Base-by-base conservation (phyloP, 345 rosid species). In the Pelargonium nanum region DNA sequence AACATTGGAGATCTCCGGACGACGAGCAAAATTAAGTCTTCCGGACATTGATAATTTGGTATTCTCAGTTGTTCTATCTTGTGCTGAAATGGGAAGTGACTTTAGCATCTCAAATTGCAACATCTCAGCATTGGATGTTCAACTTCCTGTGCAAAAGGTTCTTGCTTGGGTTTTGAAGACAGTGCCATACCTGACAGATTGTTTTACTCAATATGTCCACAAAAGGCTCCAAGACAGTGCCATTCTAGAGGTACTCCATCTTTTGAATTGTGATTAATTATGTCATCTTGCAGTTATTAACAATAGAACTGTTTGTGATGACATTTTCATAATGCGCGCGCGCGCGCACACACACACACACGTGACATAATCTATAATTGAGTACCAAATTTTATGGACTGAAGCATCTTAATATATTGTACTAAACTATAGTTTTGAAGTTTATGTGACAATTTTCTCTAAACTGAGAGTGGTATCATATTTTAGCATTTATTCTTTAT, bases 11-110 rank as follows among this genome's bases (percentile, higher is more conserved):
- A 19, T 64, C 32, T 58, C 67, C 0, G 59, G 66, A 66, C 64
- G 59, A 24, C 74, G 57, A 45, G 69, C 17, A 16, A 60, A 53
- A 48, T 55, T 87, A 23, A 72, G 67, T 58, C 76, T 84, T 59
- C 96, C 97, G 1, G 91, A 93, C 69, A 65, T 87, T 6, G 74
- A 68, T 65, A 83, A 80, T 70, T 57, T 89, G 72, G 67, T 85
- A 12, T 63, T 81, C 44, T 85, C 96, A 6, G 91, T 94, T 1
- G 76, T 82, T 59, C 75, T 78, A 34, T 72, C 84, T 0, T 93
- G 96, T 26, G 66, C 67, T 67, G 89, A 80, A 24, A 77, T 68
- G 69, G 76, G 76, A 34, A 56, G 72, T 24, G 77, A 70, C 57
- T 69, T 84, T 19, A 73, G 84, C 78, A 22, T 80, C 26, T 83